Evolutionary conservation across 352 stramenopile genomes (phyloP).

Genomic region (Globisporangium canariense): DNA sequence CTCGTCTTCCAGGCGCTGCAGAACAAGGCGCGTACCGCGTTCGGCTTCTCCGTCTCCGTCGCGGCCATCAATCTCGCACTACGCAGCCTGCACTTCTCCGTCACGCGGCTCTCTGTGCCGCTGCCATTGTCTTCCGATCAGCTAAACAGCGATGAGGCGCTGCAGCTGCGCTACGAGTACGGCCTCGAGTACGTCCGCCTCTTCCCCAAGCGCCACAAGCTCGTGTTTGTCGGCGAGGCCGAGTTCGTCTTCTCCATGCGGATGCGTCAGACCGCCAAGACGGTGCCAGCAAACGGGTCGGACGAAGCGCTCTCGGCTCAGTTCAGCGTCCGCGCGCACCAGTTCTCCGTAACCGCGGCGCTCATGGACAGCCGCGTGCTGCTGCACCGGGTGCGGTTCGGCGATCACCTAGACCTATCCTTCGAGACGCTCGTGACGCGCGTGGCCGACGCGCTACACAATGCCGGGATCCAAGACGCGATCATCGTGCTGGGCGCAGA

Average conservation of each 20-base stretch:
- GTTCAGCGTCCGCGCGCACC: neutral
- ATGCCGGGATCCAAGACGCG: neutral
- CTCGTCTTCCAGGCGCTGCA: conserved; percentile 16
- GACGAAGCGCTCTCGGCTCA: neutral
- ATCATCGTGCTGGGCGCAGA: neutral
- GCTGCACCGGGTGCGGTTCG: neutral
- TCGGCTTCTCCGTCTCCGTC: neutral
- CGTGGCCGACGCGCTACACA: neutral
- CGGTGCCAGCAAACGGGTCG: no score
- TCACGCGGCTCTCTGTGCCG: neutral
- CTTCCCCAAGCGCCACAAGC: neutral
- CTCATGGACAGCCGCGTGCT: neutral
- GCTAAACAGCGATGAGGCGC: neutral
- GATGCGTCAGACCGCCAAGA: neutral
- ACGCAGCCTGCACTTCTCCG: neutral
- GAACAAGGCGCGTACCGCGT: neutral
- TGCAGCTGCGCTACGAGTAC: neutral
- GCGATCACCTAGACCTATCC: neutral
- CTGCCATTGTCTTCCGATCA: neutral
- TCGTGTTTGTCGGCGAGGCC: neutral
- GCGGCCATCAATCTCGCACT: neutral
- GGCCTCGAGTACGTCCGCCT: neutral
- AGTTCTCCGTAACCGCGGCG: neutral
- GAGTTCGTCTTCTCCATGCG: neutral
- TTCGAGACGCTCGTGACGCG: neutral